These are phyloP conservation scores for Lanmaoa pseudosensibilis DNA, from an alignment of 768 basidiomycete species.

Conservation along the genomic window DNA sequence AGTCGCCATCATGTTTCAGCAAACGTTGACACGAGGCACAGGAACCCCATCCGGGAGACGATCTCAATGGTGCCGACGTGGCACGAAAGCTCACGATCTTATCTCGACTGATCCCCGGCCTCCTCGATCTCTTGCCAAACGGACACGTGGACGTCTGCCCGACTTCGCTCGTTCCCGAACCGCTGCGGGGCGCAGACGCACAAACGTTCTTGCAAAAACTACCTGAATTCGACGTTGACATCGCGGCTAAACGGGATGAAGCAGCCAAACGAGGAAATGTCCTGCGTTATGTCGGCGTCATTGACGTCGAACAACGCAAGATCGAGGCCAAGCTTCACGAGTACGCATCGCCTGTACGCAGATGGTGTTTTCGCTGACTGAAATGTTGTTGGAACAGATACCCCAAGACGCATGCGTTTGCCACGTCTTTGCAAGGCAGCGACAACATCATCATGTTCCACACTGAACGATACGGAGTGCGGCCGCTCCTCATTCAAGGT, in stretches of 20 bases:
- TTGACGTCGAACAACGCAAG: constrained; percentile 65
- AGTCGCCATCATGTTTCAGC: not conserved
- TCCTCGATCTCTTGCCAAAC: constrained; percentile 55
- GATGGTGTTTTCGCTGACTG: not conserved
- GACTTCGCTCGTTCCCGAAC: constrained; percentile 79
- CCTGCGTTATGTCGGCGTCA: constrained; percentile 90
- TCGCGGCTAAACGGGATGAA: constrained; percentile 71
- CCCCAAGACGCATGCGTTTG: constrained; percentile 86
- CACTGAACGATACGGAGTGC: constrained; percentile 83
- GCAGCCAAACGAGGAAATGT: constrained; percentile 82
- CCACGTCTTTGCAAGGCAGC: constrained; percentile 91
- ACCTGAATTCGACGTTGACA: constrained; percentile 79
- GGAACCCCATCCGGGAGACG: constrained; percentile 98
- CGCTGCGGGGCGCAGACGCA: constrained; percentile 69
- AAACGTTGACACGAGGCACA: constrained; percentile 38
- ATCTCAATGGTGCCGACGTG: constrained; percentile 95
- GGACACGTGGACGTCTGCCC: constrained; percentile 84
- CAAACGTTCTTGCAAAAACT: constrained; percentile 81
- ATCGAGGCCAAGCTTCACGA: constrained; percentile 89
- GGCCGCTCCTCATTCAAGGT: constrained; percentile 93
- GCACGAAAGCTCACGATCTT: constrained; percentile 97
- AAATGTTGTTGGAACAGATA: constrained; percentile 54
- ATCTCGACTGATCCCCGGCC: constrained; percentile 66
- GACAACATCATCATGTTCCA: constrained; percentile 99
- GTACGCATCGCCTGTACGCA: constrained; percentile 43